These are phyloP conservation scores for Arctium lappa DNA, from an alignment of 129 eudicot species.

Conservation along the genomic window DNA sequence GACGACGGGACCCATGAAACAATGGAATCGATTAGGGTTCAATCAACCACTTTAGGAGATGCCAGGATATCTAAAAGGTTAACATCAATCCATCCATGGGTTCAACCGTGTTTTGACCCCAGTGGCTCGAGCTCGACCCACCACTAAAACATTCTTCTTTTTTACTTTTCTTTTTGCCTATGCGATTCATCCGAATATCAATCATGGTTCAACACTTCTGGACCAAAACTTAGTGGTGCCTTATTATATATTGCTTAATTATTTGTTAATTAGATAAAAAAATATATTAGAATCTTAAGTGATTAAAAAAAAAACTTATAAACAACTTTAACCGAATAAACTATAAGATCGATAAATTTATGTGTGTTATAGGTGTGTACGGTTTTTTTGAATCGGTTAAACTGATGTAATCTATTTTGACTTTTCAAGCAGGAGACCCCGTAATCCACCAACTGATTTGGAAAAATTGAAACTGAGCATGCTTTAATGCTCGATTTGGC, in stretches of 20 bases:
- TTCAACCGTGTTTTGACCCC: conserved; percentile 9
- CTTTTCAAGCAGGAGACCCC: not conserved
- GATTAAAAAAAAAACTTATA: not conserved
- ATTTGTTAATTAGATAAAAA: not conserved
- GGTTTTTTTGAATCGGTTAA: not conserved
- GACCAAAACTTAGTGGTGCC: not conserved
- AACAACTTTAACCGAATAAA: not conserved
- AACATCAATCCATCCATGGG: not conserved
- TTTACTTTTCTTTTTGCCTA: conserved; percentile 10
- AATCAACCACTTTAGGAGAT: conserved; percentile 10
- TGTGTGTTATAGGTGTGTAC: not conserved
- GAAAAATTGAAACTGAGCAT: not conserved
- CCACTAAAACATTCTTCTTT: conserved; percentile 5
- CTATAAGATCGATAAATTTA: not conserved
- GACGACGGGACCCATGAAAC: not conserved
- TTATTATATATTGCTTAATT: not conserved
- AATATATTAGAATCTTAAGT: not conserved
- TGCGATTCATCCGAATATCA: not conserved
- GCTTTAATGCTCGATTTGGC: not conserved
- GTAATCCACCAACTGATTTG: no score
- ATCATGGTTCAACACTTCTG: not conserved
- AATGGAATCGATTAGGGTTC: not conserved
- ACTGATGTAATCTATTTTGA: not conserved
- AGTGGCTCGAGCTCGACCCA: conserved; percentile 13
- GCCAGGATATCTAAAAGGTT: not conserved